Base-by-base conservation (phyloP, 176 grass and related monocot genomes). In the Cenchrus fungigraminus region DNA sequence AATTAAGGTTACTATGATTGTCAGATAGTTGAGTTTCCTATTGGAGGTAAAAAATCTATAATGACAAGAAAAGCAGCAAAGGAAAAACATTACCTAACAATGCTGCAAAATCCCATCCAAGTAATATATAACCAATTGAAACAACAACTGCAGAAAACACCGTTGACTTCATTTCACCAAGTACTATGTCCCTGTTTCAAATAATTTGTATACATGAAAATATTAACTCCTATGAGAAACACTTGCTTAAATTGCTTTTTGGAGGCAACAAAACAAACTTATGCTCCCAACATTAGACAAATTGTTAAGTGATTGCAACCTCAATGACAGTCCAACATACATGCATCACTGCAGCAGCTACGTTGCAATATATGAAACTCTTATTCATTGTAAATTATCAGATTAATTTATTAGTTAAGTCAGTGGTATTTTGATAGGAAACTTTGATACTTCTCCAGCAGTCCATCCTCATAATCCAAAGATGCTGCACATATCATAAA, bases 21-120 rank as follows among this genome's bases (percentile, higher is more conserved):
- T 65, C 25, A 67, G 50, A 31, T 55, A 76, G 4, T 32, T 67
- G 63, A 62, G 10, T 60, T 60, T 69, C 70, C 12, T 74, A 17
- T 57, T 80, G 19, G 42, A 80, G 9, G 2, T 74, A 71, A 64
- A 47, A 45, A 16, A 68, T 76, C 28, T 77, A 20, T 59, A 74
- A 46, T 56, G 31, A 63, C 16, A 82, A 64, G 73, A 12, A 86
- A n/a, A 79, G 17, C 0, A 68, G 65, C 29, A 65, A 14, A 58
- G 55, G 14, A 65, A 82, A 82, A 63, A 51, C 22, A 51, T 84
- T 85, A 95, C 93, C 93, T 70, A 82, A 85, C 68, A 90, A 83
- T 70, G 90, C 84, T 84, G 88, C 86, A 90, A 92, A 92, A 77
- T 95, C 90, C 90, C 93, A 95, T 81, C 93, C 93, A 80, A 90